Conservation (phyloP, 1,284 basidiomycete species). For the Paramarasmius palmivorus region DNA sequence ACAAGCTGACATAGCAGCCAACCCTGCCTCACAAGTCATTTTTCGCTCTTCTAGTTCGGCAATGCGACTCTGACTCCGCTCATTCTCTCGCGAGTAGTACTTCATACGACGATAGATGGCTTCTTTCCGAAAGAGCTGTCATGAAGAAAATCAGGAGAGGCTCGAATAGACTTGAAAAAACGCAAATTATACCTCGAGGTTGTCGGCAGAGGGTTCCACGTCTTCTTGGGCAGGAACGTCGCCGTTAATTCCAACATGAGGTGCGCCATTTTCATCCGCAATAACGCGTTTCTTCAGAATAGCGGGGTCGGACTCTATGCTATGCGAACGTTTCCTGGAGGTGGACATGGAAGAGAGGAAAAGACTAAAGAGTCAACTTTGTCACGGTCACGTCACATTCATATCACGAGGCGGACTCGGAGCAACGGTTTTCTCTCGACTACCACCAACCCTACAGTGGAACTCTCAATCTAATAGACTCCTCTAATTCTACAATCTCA, state of each 20-base stretch:
- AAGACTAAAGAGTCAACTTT: conserved; percentile 20
- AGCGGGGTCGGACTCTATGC: conserved; percentile 52
- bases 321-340: conserved; percentile 62
- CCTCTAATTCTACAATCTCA: conserved; percentile 67
- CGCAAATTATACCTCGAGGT: conserved; percentile 63
- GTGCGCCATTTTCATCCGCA: conserved; percentile 54
- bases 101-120: conserved; percentile 92
- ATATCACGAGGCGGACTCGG: not conserved
- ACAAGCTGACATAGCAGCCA: conserved; percentile 85
- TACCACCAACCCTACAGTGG: not conserved
- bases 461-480: conserved; percentile 18
- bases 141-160: conserved; percentile 19
- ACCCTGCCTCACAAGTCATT: conserved; percentile 73
- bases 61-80: conserved; percentile 67
- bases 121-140: conserved; percentile 81
- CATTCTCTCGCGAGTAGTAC: conserved; percentile 83
- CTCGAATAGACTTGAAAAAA: conserved; percentile 13
- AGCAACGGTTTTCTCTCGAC: not conserved
- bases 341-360: conserved; percentile 42
- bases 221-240: conserved; percentile 41
- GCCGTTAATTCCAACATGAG: conserved; percentile 56
- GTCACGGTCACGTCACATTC: not conserved
- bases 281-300: conserved; percentile 69
- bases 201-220: conserved; percentile 60
- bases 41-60: conserved; percentile 75